Evolutionary conservation across 2,329 filamentous ascomycete genomes (phyloP).

Genomic region (Hymenoscyphus salicellus): DNA sequence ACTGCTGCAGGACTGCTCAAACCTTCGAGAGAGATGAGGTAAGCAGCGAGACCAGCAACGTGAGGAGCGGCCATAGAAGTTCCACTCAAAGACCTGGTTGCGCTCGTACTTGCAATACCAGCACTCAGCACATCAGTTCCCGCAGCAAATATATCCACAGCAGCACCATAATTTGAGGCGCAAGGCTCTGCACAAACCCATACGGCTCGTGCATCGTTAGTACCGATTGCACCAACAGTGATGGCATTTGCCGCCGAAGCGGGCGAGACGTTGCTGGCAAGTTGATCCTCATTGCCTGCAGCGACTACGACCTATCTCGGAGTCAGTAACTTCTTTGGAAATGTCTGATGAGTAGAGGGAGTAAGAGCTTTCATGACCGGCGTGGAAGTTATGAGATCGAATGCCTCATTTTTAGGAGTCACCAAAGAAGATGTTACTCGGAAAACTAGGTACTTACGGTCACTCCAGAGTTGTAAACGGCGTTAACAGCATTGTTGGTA

Average conservation of each 20-base stretch:
- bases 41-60: constrained; percentile 59
- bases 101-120: constrained; percentile 43
- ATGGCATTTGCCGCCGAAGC: constrained; percentile 48
- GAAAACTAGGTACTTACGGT: constrained; percentile 28
- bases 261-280: constrained; percentile 45
- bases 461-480: constrained; percentile 50
- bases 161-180: constrained; percentile 51
- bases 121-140: constrained; percentile 47
- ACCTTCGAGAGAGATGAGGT: constrained; percentile 49
- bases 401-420: too few relatives aligned
- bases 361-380: too few relatives aligned
- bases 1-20: constrained; percentile 46
- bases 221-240: constrained; percentile 52
- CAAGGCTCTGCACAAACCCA: background rate
- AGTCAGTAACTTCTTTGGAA: too few relatives aligned
- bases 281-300: constrained; percentile 50
- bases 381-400: too few relatives aligned
- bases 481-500: constrained; percentile 29
- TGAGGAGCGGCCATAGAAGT: constrained; percentile 57
- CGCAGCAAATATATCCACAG: constrained; percentile 52
- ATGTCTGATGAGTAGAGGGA: too few relatives aligned
- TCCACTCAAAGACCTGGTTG: constrained; percentile 53
- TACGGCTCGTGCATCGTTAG: constrained; percentile 38
- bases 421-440: too few relatives aligned
- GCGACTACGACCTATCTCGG: constrained; percentile 50